Conservation (phyloP, 208 protist genomes). For the Crithidia brevicula region DNA sequence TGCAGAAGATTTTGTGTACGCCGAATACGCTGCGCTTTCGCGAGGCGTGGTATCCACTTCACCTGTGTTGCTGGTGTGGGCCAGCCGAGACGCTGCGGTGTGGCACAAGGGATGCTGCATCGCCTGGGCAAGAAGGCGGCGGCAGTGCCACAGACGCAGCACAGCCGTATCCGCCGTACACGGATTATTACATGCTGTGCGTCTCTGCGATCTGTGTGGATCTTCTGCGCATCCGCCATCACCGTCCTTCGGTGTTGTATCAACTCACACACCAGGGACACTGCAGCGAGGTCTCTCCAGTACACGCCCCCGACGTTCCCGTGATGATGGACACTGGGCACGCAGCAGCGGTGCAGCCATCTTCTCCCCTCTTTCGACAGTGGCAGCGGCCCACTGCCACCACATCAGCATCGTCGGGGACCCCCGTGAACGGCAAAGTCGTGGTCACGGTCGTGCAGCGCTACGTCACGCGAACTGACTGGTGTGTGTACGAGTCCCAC, state of each 20-base stretch:
- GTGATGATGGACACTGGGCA: conserved; percentile 16
- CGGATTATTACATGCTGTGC: conserved; percentile 40
- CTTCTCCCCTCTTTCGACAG: too few species aligned
- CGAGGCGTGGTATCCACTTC: conserved; percentile 60
- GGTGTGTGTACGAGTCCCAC: conserved; percentile 23
- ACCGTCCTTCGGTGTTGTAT: neutral
- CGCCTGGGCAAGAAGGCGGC: neutral
- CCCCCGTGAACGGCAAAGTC: neutral
- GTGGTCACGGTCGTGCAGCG: conserved; percentile 38
- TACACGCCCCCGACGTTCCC: conserved; percentile 3
- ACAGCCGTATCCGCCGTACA: too few species aligned
- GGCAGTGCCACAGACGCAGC: neutral
- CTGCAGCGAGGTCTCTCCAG: too few species aligned
- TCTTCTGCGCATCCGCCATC: conserved; percentile 33
- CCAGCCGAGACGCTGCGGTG: neutral
- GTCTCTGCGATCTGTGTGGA: conserved; percentile 60
- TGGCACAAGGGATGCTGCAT: too few species aligned
- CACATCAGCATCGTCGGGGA: neutral
- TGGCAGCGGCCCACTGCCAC: neutral
- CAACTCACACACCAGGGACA: neutral
- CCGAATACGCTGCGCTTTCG: conserved; percentile 66
- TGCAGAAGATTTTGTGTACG: conserved; percentile 33
- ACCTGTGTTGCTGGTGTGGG: conserved; percentile 49
- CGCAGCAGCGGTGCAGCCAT: neutral
- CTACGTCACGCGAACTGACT: conserved; percentile 54